A percentile compares a stretch with the other conserved stretches of the same genome.
phyloP scores from a whole-genome alignment of 31 red algal species.

The Pterothamnion heteromorphum region DNA sequence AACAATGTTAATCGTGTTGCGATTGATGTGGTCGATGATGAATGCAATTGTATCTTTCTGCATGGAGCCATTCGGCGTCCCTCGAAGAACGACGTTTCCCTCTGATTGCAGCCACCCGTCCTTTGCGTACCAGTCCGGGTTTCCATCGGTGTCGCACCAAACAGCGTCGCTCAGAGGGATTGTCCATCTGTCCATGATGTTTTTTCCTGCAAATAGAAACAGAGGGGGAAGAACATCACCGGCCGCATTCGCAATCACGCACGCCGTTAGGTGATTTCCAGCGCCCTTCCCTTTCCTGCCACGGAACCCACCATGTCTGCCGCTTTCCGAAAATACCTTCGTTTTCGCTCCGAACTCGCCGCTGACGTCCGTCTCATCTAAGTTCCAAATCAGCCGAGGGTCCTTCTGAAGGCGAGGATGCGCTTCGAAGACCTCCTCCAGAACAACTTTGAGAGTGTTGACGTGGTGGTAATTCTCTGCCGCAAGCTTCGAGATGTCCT shows the following conservation, averaged over 20 bases:
- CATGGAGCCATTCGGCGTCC: background rate
- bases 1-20: background rate
- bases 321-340: background rate
- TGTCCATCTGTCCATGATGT: background rate
- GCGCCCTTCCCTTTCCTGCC: no score
- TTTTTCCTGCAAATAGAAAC: background rate
- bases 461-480: background rate
- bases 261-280: background rate
- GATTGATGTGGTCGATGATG: background rate
- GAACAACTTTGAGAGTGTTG: constrained; percentile 3
- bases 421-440: background rate
- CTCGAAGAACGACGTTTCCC: background rate
- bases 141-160: background rate
- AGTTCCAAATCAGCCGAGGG: background rate
- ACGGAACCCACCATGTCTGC: background rate
- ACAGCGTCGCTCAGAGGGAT: background rate
- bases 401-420: background rate
- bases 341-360: background rate
- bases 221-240: background rate
- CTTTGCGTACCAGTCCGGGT: background rate
- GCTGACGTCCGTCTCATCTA: background rate
- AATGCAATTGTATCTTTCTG: background rate
- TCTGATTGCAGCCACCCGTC: background rate
- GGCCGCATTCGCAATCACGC: background rate
- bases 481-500: background rate